Evolutionary conservation across 768 basidiomycete species (phyloP).

Genomic region (Agaricus bisporus): DNA sequence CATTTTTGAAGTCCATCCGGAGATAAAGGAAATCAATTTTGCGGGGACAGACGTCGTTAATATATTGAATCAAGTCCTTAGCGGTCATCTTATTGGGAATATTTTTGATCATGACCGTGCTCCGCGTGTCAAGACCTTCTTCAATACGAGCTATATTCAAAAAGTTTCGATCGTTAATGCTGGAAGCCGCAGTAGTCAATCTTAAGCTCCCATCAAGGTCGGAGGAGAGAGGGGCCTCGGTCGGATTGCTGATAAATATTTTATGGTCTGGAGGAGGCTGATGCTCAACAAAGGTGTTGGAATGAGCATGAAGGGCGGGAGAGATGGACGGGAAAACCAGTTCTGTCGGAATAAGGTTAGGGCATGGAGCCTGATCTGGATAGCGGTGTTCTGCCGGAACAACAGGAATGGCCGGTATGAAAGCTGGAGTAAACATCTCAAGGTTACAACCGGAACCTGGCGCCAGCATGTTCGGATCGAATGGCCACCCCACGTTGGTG

Average conservation of each 20-base stretch:
- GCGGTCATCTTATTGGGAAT: slow-evolving; percentile 91
- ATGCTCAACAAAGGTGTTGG: background rate
- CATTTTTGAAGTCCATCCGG: slow-evolving; percentile 81
- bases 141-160: slow-evolving; percentile 70
- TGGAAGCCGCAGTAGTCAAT: slow-evolving; percentile 17
- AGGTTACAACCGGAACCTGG: background rate
- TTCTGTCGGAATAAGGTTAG: background rate
- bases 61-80: slow-evolving; percentile 61
- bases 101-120: slow-evolving; percentile 89
- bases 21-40: slow-evolving; percentile 85
- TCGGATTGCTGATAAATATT: slow-evolving; percentile 5
- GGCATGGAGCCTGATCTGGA: background rate
- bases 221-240: background rate
- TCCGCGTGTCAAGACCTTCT: slow-evolving; percentile 71
- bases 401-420: slow-evolving; percentile 4
- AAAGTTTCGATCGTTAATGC: slow-evolving; percentile 30
- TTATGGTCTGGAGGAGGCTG: background rate
- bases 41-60: slow-evolving; percentile 65
- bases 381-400: slow-evolving; percentile 4
- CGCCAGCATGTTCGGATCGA: slow-evolving; percentile 1
- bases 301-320: background rate
- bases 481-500: background rate
- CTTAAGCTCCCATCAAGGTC: background rate
- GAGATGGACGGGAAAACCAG: slow-evolving; percentile 1
- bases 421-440: slow-evolving; percentile 7